Conservation (phyloP, 2,329 filamentous ascomycete genomes). For the Pseudogymnoascus sp. region DNA sequence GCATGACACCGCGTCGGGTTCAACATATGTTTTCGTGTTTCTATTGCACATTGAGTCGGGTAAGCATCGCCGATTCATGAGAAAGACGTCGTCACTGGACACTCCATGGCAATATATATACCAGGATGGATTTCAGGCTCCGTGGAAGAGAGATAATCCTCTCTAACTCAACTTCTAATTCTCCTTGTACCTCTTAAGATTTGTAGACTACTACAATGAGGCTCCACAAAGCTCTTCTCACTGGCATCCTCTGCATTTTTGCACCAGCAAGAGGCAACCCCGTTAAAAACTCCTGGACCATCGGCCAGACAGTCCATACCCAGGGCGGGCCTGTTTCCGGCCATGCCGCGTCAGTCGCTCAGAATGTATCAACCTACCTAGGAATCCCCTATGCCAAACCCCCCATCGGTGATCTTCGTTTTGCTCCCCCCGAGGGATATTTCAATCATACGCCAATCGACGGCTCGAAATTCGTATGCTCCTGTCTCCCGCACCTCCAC, state of each 20-base stretch:
- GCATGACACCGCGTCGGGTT: background rate
- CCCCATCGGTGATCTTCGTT: conserved; percentile 34
- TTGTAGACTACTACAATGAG: background rate
- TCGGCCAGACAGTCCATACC: conserved; percentile 25
- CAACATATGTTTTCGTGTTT: background rate
- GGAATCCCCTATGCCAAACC: conserved; percentile 35
- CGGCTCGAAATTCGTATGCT: conserved; percentile 22
- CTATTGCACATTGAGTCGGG: background rate
- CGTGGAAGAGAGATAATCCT: background rate
- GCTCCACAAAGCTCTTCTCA: background rate
- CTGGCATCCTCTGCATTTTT: background rate
- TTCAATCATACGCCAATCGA: conserved; percentile 16
- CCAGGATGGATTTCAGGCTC: background rate
- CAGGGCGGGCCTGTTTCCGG: conserved; percentile 24
- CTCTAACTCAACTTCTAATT: background rate
- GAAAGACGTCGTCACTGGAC: background rate
- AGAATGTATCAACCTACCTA: conserved; percentile 29
- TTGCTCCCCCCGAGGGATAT: conserved; percentile 28
- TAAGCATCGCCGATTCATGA: background rate
- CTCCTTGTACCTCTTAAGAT: background rate
- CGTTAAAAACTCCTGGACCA: background rate
- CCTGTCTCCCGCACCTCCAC: no score
- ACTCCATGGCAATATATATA: background rate
- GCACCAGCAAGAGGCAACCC: background rate
- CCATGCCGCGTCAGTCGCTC: conserved; percentile 18